These are phyloP conservation scores for Crucibulum laeve DNA, from an alignment of 768 basidiomycete genomes.

Conservation along the genomic window DNA sequence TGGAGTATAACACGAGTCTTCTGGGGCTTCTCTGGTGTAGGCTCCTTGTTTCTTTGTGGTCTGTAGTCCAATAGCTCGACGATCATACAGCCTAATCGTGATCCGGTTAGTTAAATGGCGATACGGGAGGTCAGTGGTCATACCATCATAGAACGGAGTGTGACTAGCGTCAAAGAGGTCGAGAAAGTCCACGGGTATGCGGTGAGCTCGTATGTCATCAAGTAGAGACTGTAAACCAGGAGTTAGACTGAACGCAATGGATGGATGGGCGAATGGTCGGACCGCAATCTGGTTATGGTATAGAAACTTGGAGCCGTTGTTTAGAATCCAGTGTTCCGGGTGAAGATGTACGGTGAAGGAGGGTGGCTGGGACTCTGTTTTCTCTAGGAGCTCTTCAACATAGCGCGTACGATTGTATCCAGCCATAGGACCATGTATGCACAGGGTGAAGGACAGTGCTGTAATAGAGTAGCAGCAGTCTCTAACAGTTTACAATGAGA, in stretches of 20 bases:
- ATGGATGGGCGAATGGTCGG: conserved; percentile 10
- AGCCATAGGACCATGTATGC: conserved; percentile 43
- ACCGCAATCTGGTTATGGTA: conserved; percentile 78
- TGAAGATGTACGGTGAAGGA: conserved; percentile 80
- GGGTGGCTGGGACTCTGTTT: conserved; percentile 50
- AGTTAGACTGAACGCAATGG: background rate
- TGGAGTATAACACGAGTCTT: conserved; percentile 71
- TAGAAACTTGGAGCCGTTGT: conserved; percentile 75
- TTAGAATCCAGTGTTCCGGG: conserved; percentile 79
- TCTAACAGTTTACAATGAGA: background rate
- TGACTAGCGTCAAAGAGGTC: conserved; percentile 71
- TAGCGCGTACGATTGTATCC: conserved; percentile 73
- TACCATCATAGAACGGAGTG: conserved; percentile 84
- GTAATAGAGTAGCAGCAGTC: background rate
- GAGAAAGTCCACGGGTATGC: conserved; percentile 84
- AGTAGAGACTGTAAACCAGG: conserved; percentile 54
- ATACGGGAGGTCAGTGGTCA: conserved; percentile 12
- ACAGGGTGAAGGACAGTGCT: too few relatives aligned
- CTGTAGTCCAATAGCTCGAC: conserved; percentile 81
- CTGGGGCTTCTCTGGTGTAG: conserved; percentile 53
- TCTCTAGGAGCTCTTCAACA: conserved; percentile 55
- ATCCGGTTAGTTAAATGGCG: conserved; percentile 2
- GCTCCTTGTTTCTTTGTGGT: conserved; percentile 52
- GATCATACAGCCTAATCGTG: conserved; percentile 68
- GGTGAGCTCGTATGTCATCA: conserved; percentile 77